Evolutionary conservation across 1,284 basidiomycete genomes (phyloP), one percentile per base, ranked within the genome.

Genomic region (Microbotryum silenes-acaulis): DNA sequence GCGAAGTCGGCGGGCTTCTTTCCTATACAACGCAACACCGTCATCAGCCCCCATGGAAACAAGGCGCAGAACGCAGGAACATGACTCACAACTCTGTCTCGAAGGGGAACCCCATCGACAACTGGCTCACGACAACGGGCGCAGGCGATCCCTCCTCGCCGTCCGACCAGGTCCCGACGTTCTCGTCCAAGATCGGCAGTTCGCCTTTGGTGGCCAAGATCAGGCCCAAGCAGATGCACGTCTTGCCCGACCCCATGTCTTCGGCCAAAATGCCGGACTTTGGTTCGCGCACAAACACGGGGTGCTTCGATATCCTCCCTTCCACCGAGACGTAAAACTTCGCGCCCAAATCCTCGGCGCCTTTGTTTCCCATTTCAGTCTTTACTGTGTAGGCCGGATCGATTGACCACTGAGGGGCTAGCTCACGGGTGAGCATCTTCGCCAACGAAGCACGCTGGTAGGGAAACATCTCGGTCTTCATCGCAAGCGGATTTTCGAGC

Each of bases 181-280:
- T 16, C 16, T 42, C 37, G 16, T 42, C 37, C 37, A 54, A 37
- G 10, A 25, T 25, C 8, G 58, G 58, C 23, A 69, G 59, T 46
- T 67, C 65, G 21, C 56, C 59, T 3, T 55, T 56, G 12, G 75
- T 75, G 3, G 74, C 66, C 9, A 75, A 59, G 46, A 78, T 72
- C 20, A 78, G 71, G 0, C 76, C 69, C 21, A 78, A 70, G 33
- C 71, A 73, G 60, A 77, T 78, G 37, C 76, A 64, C 0, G 76
- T 77, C 66, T 78, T 78, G 46, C 77, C 77, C 0, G 72, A 70
- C 3, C 77, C 77, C 77, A 78, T 78, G 47, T 78, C 77, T 53
- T 78, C 77, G 60, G 76, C 74, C 47, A 70, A 62, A 23, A 71
- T 67, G 4, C 69, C 70, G 3, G 59, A 59, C 20, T 60, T 62